Evolutionary conservation across 305 asterid species (phyloP).

Genomic region (Fraxinus angustifolia): DNA sequence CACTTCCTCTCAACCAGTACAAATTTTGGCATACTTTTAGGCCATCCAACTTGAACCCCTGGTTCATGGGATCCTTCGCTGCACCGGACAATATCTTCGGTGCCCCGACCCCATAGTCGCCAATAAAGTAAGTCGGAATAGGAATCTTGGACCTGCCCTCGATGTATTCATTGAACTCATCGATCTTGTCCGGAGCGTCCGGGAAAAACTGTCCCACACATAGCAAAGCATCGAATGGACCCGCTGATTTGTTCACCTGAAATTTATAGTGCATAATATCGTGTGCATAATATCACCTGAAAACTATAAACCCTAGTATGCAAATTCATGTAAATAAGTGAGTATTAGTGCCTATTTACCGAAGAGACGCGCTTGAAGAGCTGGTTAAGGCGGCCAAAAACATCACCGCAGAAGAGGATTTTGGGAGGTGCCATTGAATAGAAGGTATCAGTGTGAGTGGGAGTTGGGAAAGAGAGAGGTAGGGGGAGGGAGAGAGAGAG

Average conservation of each 20-base stretch:
- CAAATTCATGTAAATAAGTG: background rate
- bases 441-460: background rate
- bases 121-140: slow-evolving; percentile 81
- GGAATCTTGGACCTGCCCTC: slow-evolving; percentile 66
- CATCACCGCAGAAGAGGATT: slow-evolving; percentile 90
- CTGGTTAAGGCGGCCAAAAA: slow-evolving; percentile 77
- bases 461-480: background rate
- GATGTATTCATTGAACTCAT: slow-evolving; percentile 66
- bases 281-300: too few relatives aligned
- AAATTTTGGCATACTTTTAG: slow-evolving; percentile 67
- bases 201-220: slow-evolving; percentile 97
- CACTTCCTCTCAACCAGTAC: slow-evolving; percentile 91
- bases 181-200: slow-evolving; percentile 57
- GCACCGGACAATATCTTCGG: slow-evolving; percentile 51
- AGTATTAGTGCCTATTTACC: slow-evolving; percentile 25
- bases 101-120: slow-evolving; percentile 81
- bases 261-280: slow-evolving; percentile 7
- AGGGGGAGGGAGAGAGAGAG: slow-evolving; percentile 8
- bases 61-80: slow-evolving; percentile 59
- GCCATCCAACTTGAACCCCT: slow-evolving; percentile 97
- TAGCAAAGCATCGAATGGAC: slow-evolving; percentile 86
- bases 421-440: slow-evolving; percentile 53
- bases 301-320: slow-evolving; percentile 9
- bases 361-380: slow-evolving; percentile 80
- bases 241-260: slow-evolving; percentile 93